These are phyloP conservation scores for Lasiodiplodia gonubiensis DNA, from an alignment of 2,329 filamentous ascomycete species.

Conservation along the genomic window DNA sequence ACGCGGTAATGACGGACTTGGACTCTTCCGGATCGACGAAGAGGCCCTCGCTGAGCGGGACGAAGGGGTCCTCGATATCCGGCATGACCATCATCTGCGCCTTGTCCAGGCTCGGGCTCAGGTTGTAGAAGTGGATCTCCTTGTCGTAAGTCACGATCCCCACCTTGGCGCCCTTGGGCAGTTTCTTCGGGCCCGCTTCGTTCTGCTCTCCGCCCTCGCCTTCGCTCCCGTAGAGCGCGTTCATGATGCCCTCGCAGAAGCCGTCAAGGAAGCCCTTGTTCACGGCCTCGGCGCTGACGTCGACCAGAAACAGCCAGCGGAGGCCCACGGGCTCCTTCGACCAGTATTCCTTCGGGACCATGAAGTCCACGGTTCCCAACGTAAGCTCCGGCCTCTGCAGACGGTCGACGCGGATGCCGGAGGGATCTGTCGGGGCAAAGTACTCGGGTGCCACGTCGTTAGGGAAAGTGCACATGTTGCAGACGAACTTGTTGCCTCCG, in stretches of 20 bases:
- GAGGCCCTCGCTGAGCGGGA: constrained; percentile 86
- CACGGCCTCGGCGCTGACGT: constrained; percentile 88
- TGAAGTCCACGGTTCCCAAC: constrained; percentile 91
- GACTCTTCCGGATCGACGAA: constrained; percentile 95
- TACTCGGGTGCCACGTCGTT: constrained; percentile 94
- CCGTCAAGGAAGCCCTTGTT: constrained; percentile 90
- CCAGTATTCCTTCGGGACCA: constrained; percentile 99
- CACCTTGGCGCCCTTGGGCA: constrained; percentile 83
- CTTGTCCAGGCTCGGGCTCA: constrained; percentile 77
- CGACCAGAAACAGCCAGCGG: constrained; percentile 88
- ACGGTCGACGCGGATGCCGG: constrained; percentile 85
- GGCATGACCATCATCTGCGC: constrained; percentile 99
- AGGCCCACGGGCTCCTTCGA: constrained; percentile 89
- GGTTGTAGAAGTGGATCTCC: constrained; percentile 97
- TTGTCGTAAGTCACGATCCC: constrained; percentile 97
- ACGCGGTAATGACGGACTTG: constrained; percentile 81
- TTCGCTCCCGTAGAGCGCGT: constrained; percentile 79
- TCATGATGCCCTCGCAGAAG: constrained; percentile 86
- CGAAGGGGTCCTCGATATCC: constrained; percentile 94
- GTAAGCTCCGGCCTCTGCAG: constrained; percentile 88
- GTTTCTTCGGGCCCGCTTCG: constrained; percentile 54
- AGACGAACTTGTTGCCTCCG: constrained; percentile 95
- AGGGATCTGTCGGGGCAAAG: constrained; percentile 87
- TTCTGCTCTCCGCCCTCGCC: constrained; percentile 57
- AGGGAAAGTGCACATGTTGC: constrained; percentile 96